Evolutionary conservation across 148 eudicot species (phyloP).

Genomic region (Selenicereus undatus): DNA sequence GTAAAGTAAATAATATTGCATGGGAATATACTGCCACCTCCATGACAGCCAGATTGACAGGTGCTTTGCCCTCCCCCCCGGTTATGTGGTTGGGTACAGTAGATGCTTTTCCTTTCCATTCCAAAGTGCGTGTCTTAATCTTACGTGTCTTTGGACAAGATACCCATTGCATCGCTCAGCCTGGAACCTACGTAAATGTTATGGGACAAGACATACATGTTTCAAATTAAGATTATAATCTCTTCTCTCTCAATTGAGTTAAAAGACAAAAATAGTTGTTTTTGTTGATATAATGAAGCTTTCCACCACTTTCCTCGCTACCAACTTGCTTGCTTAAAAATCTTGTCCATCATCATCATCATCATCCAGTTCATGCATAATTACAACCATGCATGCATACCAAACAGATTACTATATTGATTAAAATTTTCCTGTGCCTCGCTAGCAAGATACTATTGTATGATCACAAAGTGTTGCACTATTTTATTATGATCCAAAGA

Average conservation of each 20-base stretch:
- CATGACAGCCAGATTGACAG: neutral
- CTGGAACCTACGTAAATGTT: too few relatives aligned
- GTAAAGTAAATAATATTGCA: too few relatives aligned
- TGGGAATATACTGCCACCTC: too few relatives aligned
- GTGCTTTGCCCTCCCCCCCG: too few relatives aligned
- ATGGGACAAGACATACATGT: too few relatives aligned
- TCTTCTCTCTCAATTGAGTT: neutral
- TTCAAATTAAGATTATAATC: neutral
- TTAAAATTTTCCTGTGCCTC: neutral
- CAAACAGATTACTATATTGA: neutral
- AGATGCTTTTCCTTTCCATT: too few relatives aligned
- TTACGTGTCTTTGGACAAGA: neutral
- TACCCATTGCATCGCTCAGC: neutral
- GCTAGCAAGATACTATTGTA: neutral
- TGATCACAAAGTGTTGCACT: neutral
- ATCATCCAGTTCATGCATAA: neutral
- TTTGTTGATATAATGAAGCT: neutral
- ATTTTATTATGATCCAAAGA: neutral
- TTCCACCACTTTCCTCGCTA: neutral
- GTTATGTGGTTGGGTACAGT: too few relatives aligned
- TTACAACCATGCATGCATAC: too few relatives aligned
- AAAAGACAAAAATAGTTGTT: neutral
- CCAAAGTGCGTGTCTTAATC: neutral
- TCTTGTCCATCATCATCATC: neutral
- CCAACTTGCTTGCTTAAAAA: constrained; percentile 11